Evolutionary conservation across 371 early-diverging fungal species (phyloP).

Genomic region (Funneliformis caledonium): DNA sequence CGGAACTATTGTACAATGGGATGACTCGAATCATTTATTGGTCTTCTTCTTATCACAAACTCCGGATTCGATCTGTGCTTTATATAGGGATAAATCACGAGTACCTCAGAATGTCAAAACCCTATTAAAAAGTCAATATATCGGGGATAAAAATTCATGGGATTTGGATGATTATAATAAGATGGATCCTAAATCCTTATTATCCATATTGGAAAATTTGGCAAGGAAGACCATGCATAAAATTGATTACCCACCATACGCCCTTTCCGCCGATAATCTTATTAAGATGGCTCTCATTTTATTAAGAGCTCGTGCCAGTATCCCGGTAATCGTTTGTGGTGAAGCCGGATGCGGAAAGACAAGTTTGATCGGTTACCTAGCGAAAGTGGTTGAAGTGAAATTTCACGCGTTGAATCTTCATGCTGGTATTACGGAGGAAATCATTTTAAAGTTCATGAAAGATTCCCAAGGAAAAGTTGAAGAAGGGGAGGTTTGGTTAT

Average conservation of each 20-base stretch:
- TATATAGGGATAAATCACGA: slow-evolving; percentile 26
- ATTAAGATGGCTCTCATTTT: slow-evolving; percentile 39
- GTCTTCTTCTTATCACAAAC: slow-evolving; percentile 36
- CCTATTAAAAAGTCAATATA: slow-evolving; percentile 29
- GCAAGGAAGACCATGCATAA: slow-evolving; percentile 29
- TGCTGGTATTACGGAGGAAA: slow-evolving; percentile 33
- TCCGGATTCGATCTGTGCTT: slow-evolving; percentile 26
- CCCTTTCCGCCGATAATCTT: slow-evolving; percentile 36
- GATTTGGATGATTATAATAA: slow-evolving; percentile 29
- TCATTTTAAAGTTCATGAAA: slow-evolving; percentile 26
- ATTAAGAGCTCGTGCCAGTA: slow-evolving; percentile 35
- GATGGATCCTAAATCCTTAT: neutral
- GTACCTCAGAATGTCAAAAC: slow-evolving; percentile 31
- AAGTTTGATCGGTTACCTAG: slow-evolving; percentile 35
- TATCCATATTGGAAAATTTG: slow-evolving; percentile 26
- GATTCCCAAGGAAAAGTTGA: slow-evolving; percentile 22
- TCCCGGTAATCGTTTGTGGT: slow-evolving; percentile 36
- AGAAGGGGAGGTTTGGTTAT: slow-evolving; percentile 38
- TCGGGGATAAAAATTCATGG: neutral
- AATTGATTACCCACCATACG: slow-evolving; percentile 16
- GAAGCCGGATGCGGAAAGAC: slow-evolving; percentile 41
- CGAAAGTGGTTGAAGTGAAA: slow-evolving; percentile 34
- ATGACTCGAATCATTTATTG: slow-evolving; percentile 40
- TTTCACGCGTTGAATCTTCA: slow-evolving; percentile 33
- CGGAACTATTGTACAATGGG: slow-evolving; percentile 35